Evolutionary conservation across 495 filamentous ascomycete species (phyloP), one percentile per base, ranked within the genome.

Genomic region (Margaritispora aquatica): DNA sequence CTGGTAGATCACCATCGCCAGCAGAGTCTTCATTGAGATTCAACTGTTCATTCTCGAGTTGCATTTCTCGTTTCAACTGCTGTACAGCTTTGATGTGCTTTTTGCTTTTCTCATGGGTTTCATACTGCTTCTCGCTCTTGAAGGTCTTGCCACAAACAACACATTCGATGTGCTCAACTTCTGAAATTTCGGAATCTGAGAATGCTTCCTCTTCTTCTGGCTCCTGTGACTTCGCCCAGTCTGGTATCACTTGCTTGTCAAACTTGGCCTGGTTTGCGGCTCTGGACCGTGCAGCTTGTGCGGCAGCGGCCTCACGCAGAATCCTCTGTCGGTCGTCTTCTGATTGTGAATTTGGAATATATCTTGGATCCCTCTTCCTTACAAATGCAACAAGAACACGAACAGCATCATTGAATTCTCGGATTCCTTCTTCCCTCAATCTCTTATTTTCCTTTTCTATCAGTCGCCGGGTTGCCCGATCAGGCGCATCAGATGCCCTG

Each of bases 401-500:
- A n/a, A 99, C 92, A 11, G 89, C 87, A 62, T 96, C 90, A 73
- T 96, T 97, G 74, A 93, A 97, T 58, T 96, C 88, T 44, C 87
- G 82, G 26, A 90, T 83, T 1, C 82, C 89, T 36, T 89, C 88
- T 9, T 96, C 90, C 57, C 94, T 80, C n/a, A 88, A 72, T 46
- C 84, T 85, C 63, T 84, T 89, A 70, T 99, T 99, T 72, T 96
- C 92, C 69, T 96, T 96, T 69, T 97, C 95, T 84, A 97, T 94
- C 59, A 90, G 64, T 51, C 95, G 80, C 61, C 95, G 84, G 24
- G 88, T 74, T 36, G 87, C 83, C 53, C 94, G 85, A 73, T 99
- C 94, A 11, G 89, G 91, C 0, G 92, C 93, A 54, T 97, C 91
- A 0, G 85, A 85, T 47, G 87, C 79, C 34, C 87, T 83, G 68